Percentiles rank a stretch among this genome's conserved stretches.
phyloP scores from a whole-genome alignment of 805 yeast genomes.

The Maudiozyma serrabonitensis region DNA sequence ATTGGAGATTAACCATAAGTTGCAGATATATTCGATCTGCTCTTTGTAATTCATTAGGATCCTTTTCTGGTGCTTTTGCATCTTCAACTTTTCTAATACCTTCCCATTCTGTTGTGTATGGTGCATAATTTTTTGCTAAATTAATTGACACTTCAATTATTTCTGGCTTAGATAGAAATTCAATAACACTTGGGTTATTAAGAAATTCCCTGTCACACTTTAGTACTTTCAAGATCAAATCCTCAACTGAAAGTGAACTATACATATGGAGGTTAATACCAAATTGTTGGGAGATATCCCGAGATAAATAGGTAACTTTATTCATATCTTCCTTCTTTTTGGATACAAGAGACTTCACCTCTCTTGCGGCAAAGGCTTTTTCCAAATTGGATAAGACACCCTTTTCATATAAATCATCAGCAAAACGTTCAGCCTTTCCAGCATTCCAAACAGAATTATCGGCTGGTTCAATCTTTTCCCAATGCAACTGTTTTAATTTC shows the following conservation, averaged over 20 bases:
- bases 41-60: slow-evolving; percentile 68
- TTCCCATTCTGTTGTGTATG: slow-evolving; percentile 70
- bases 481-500: slow-evolving; percentile 87
- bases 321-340: slow-evolving; percentile 39
- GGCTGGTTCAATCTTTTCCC: slow-evolving; percentile 86
- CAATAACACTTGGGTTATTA: slow-evolving; percentile 64
- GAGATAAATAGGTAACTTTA: slow-evolving; percentile 60
- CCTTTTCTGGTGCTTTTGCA: slow-evolving; percentile 48
- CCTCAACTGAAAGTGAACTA: slow-evolving; percentile 50
- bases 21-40: slow-evolving; percentile 81
- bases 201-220: slow-evolving; percentile 68
- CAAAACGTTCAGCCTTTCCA: slow-evolving; percentile 44
- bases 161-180: slow-evolving; percentile 70
- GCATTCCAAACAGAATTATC: slow-evolving; percentile 81
- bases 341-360: slow-evolving; percentile 41
- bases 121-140: slow-evolving; percentile 61
- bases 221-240: slow-evolving; percentile 59
- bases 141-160: slow-evolving; percentile 67
- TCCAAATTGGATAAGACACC: slow-evolving; percentile 84
- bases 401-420: slow-evolving; percentile 54
- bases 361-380: slow-evolving; percentile 77
- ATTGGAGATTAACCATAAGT: slow-evolving; percentile 70
- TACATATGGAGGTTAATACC: slow-evolving; percentile 86
- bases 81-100: slow-evolving; percentile 32
- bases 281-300: slow-evolving; percentile 88